phyloP scores from a whole-genome alignment of 2,329 filamentous ascomycete genomes.

The Neurospora sp. region DNA sequence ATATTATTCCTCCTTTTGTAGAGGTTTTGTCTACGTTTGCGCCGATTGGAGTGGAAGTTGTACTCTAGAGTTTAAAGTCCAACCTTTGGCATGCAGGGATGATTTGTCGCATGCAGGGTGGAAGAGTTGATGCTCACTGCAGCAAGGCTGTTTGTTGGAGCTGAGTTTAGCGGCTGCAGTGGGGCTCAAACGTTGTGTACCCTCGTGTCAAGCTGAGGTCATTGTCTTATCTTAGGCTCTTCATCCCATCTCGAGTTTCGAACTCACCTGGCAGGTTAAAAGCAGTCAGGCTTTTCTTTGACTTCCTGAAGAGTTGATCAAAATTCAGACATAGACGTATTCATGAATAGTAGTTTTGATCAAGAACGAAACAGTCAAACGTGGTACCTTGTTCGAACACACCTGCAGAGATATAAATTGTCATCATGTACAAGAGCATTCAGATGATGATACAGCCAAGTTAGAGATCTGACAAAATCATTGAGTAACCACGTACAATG shows the following conservation, averaged over 20 bases:
- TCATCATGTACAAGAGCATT: neutral
- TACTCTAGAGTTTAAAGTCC: neutral
- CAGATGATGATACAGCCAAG: neutral
- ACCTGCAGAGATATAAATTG: neutral
- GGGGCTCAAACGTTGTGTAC: neutral
- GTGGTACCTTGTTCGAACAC: neutral
- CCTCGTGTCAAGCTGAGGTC: neutral
- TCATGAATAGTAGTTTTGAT: neutral
- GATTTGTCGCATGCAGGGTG: neutral
- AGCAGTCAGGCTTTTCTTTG: neutral
- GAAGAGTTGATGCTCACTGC: neutral
- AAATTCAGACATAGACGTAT: too few relatives aligned
- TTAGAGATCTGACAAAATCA: neutral
- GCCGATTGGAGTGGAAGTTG: neutral
- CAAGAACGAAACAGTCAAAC: neutral
- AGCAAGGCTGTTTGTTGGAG: conserved; percentile 1
- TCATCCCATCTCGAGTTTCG: neutral
- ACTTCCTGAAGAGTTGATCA: neutral
- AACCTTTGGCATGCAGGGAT: neutral
- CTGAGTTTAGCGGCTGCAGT: neutral
- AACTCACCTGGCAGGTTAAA: neutral
- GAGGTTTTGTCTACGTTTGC: neutral
- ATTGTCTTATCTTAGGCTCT: neutral
- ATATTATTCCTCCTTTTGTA: neutral
- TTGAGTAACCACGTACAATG: neutral